These are phyloP conservation scores for Phialophora tarda DNA, from an alignment of 2,329 filamentous ascomycete genomes.

Conservation along the genomic window DNA sequence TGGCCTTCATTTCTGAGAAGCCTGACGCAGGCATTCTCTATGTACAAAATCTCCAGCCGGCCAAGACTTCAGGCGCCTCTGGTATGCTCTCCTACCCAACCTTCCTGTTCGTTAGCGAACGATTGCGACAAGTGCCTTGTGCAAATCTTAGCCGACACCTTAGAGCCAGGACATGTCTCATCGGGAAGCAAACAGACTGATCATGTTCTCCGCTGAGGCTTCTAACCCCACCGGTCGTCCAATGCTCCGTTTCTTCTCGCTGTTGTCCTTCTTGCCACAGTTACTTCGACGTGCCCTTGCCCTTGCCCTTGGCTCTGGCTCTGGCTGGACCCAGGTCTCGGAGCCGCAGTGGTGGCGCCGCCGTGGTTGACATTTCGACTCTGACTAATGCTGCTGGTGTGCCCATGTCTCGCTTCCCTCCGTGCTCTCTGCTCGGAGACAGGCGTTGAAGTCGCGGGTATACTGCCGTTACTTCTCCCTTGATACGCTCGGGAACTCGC, in stretches of 20 bases:
- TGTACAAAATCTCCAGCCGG: neutral
- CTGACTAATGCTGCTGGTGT: conserved; percentile 27
- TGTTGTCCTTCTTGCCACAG: conserved; percentile 30
- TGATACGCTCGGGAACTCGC: conserved; percentile 13
- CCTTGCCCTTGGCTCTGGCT: conserved; percentile 21
- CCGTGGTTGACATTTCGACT: conserved; percentile 12
- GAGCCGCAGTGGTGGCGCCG: conserved; percentile 6
- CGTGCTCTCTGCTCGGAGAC: conserved; percentile 31
- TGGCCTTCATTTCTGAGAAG: neutral
- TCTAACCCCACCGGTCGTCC: conserved; percentile 35
- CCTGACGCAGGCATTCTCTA: neutral
- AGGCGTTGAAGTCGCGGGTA: conserved; percentile 32
- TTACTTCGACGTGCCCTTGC: conserved; percentile 33
- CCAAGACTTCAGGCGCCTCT: neutral
- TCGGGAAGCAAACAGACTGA: neutral
- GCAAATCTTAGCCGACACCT: neutral
- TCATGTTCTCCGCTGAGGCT: conserved; percentile 1
- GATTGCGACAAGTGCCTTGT: neutral
- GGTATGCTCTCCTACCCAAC: neutral
- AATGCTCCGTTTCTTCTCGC: conserved; percentile 23
- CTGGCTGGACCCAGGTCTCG: conserved; percentile 15
- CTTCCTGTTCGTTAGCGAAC: neutral
- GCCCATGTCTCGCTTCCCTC: conserved; percentile 28
- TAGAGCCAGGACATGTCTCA: neutral
- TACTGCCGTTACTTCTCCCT: conserved; percentile 29